phyloP scores from a whole-genome alignment of 1,284 basidiomycete genomes.

The Puccinia coronata region DNA sequence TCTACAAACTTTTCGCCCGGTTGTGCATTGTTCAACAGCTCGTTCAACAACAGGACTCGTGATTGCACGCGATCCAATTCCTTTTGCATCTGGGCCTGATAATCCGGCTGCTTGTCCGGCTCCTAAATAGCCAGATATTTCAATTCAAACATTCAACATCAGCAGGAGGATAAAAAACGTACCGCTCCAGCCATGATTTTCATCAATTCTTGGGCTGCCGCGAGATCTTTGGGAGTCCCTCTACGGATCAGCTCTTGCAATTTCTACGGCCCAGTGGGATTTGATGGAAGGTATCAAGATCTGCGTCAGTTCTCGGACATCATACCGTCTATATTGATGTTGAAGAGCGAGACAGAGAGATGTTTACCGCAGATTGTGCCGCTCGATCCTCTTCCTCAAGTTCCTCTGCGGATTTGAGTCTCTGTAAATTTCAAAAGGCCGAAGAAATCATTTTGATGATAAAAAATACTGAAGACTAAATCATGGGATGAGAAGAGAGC shows the following conservation, averaged over 20 bases:
- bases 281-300: not conserved
- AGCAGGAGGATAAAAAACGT: conserved; percentile 52
- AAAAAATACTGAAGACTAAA: not conserved
- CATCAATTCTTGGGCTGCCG: conserved; percentile 96
- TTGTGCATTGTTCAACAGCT: conserved; percentile 89
- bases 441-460: not conserved
- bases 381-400: conserved; percentile 92
- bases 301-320: not conserved
- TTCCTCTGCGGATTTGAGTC: conserved; percentile 90
- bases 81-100: conserved; percentile 79
- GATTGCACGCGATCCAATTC: conserved; percentile 94
- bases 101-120: conserved; percentile 89
- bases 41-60: conserved; percentile 89
- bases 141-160: not conserved
- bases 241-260: conserved; percentile 95
- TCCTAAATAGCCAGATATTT: conserved; percentile 62
- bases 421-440: conserved; percentile 62
- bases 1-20: conserved; percentile 60
- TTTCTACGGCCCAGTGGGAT: conserved; percentile 64
- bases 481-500: conserved; percentile 52
- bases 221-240: conserved; percentile 91
- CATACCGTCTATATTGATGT: not conserved
- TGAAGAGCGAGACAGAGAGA: not conserved
- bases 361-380: conserved; percentile 77
- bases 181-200: conserved; percentile 87